Conservation (phyloP, 2,329 filamentous ascomycete genomes). For the Xylaria multiplex region DNA sequence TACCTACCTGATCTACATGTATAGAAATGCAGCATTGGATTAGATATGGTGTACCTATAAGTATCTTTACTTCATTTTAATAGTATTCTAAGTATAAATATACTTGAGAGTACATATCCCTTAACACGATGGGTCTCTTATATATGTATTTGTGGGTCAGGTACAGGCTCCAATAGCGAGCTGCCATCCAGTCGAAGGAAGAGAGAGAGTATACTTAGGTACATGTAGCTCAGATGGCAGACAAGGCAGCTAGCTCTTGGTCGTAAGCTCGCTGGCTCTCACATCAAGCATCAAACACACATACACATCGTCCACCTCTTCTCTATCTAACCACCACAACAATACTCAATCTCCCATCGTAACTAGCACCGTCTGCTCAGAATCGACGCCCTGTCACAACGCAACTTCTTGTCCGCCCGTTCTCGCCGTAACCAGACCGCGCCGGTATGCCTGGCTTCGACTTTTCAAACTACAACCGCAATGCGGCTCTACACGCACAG, state of each 20-base stretch:
- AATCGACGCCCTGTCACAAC: background rate
- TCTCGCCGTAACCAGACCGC: constrained; percentile 1
- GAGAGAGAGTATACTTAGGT: too few species aligned
- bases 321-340: constrained; percentile 3
- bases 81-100: background rate
- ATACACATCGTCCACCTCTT: constrained; percentile 4
- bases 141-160: constrained; percentile 1
- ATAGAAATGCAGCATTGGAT: background rate
- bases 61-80: background rate
- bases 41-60: background rate
- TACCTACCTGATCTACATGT: background rate
- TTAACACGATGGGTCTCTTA: background rate
- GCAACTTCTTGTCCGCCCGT: constrained; percentile 4
- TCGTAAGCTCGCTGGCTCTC: constrained; percentile 42
- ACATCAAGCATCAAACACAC: constrained; percentile 26
- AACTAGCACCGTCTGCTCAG: background rate
- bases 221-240: constrained; percentile 14
- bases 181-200: constrained; percentile 21
- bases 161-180: background rate
- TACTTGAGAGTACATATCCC: background rate
- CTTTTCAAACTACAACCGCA: constrained; percentile 99
- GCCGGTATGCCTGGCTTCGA: constrained; percentile 93
- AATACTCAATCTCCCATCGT: background rate
- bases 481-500: constrained; percentile 91
- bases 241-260: constrained; percentile 46